Base-by-base conservation (phyloP, 768 basidiomycete species). In the Leucosporidium creatinivorum region DNA sequence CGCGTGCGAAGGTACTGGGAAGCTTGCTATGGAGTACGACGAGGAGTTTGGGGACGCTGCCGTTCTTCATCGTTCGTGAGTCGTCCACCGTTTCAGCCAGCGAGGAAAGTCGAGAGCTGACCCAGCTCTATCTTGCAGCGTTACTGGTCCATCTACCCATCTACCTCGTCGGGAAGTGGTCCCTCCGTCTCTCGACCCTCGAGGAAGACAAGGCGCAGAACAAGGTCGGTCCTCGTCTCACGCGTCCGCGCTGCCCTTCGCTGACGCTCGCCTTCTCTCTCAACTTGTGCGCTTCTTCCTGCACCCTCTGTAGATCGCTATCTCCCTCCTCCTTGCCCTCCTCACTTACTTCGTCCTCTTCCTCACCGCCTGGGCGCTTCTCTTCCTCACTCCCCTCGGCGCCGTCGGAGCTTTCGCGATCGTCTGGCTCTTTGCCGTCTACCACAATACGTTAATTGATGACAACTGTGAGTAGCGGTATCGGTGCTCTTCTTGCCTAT, bases 181-280 rank as follows among this genome's bases (percentile, higher is more conserved):
- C 88, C 25, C 80, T 83, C 56, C 79, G 94, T 48, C 86, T 84
- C 47, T 83, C 88, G 74, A 85, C 91, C 68, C 93, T 97, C 77
- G 88, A 97, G 78, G 94, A 97, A 77, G 88, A 91, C 17, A 88
- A 91, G 78, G 96, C 94, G 54, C 93, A 98, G 82, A 98, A 91
- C 81, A 99, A 99, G 82, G 77, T 96, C 52, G 6, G 25, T 15
- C 49, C 86, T 89, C 18, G 87, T 93, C 73, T 91, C 91, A 4
- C 70, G 83, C n/a, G 73, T 93, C 89, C 76, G 82, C n/a, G 6
- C 8, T 3, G 33, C n/a, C 5, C 2, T 75, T 96, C 56, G 86
- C 89, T 18, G 87, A 94, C 73, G 92, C n/a, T 91, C 2, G 72
- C 84, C 31, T 74, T 94, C 44, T 78, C 94, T 62, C 84, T 88